These are phyloP conservation scores for Rubroboletus pulcherrimus DNA, from an alignment of 768 basidiomycete genomes.

Conservation along the genomic window DNA sequence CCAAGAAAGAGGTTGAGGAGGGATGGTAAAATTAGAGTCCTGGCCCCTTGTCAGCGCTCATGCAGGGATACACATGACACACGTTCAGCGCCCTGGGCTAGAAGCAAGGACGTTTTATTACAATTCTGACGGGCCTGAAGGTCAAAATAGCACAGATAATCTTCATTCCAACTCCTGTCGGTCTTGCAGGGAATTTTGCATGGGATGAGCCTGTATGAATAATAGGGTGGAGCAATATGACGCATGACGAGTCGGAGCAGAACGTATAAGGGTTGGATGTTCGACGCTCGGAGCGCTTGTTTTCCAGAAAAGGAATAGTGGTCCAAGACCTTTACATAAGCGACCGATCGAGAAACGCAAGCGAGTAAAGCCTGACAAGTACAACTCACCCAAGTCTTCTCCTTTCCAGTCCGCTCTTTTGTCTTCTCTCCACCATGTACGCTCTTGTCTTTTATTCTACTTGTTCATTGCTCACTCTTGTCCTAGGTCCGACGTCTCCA, in stretches of 20 bases:
- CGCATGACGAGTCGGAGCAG: neutral
- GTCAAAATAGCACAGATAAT: neutral
- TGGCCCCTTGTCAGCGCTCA: neutral
- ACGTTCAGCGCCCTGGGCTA: constrained; percentile 7
- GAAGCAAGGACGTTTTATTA: constrained; percentile 13
- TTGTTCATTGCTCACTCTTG: neutral
- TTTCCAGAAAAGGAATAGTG: constrained; percentile 11
- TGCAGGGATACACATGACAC: neutral
- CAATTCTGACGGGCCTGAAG: neutral
- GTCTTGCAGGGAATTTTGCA: neutral
- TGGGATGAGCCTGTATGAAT: neutral
- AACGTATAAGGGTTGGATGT: neutral
- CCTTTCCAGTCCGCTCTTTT: constrained; percentile 15
- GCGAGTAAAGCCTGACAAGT: neutral
- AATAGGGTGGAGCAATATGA: neutral
- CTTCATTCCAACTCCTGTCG: neutral
- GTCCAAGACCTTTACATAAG: neutral
- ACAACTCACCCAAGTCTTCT: neutral
- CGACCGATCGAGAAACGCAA: constrained; percentile 9
- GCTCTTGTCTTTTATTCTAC: neutral
- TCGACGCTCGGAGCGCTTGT: neutral
- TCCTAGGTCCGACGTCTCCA: constrained; percentile 38
- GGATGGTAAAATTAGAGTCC: neutral
- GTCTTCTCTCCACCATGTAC: constrained; percentile 21
- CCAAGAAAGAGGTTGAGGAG: neutral